Conservation (phyloP, 1,284 basidiomycete genomes). For the Fomitopsis betulina region DNA sequence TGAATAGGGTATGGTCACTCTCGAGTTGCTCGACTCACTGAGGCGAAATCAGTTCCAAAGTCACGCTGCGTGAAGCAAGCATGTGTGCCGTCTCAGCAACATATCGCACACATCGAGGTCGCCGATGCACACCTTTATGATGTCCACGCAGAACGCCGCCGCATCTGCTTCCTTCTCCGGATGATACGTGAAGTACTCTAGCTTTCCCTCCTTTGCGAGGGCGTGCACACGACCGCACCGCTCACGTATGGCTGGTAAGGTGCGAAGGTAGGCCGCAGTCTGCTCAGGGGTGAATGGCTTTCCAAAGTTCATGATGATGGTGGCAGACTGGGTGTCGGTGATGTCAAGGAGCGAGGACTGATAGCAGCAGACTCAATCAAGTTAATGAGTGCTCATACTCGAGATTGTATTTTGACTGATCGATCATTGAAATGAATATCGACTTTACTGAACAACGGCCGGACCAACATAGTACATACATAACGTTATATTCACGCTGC, state of each 20-base stretch:
- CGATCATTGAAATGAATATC: neutral
- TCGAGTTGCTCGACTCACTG: conserved; percentile 38
- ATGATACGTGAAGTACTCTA: conserved; percentile 86
- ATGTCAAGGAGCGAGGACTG: neutral
- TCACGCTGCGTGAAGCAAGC: conserved; percentile 54
- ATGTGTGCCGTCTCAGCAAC: neutral
- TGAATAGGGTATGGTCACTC: conserved; percentile 3
- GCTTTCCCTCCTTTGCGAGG: conserved; percentile 66
- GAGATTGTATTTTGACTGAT: neutral
- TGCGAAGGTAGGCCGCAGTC: conserved; percentile 74
- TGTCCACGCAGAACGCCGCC: conserved; percentile 75
- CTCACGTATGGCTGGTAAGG: conserved; percentile 84
- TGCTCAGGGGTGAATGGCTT: conserved; percentile 22
- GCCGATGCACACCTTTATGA: conserved; percentile 64
- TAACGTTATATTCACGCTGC: neutral
- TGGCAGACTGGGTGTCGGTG: neutral
- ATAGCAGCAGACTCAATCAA: too few species aligned
- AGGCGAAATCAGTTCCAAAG: conserved; percentile 67
- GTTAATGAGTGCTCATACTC: neutral
- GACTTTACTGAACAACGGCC: neutral
- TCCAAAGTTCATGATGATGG: conserved; percentile 6
- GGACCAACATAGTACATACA: neutral
- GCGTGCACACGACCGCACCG: conserved; percentile 77
- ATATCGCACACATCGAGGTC: neutral
- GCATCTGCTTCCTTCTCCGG: conserved; percentile 69